Percentiles rank a stretch among this genome's conserved stretches.
phyloP scores from a whole-genome alignment of 257 asterid genomes.

The Linderniella brevidens region DNA sequence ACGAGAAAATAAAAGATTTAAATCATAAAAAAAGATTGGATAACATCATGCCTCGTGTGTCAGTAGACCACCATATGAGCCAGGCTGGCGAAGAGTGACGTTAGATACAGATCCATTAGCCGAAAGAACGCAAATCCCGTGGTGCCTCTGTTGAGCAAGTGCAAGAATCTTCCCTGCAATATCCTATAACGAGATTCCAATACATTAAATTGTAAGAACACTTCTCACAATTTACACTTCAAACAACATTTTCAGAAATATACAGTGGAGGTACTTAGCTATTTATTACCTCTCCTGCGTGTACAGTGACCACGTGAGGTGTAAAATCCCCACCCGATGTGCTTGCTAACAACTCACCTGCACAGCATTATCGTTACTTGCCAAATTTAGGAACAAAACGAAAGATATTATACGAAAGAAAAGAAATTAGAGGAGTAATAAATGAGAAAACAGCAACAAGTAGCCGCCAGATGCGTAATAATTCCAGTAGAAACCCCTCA shows the following conservation, averaged over 20 bases:
- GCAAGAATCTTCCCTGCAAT: conserved; percentile 49
- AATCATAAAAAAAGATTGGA: not conserved
- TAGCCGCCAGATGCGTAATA: too few relatives aligned
- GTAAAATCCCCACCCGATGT: conserved; percentile 55
- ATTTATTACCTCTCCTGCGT: conserved; percentile 41
- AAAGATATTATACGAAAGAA: too few relatives aligned
- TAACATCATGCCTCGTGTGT: conserved; percentile 42
- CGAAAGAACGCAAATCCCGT: conserved; percentile 48
- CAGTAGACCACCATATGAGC: conserved; percentile 50
- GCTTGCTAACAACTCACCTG: conserved; percentile 39
- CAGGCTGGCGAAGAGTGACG: conserved; percentile 59
- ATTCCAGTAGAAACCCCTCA: too few relatives aligned
- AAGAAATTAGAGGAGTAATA: too few relatives aligned
- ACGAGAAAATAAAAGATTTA: not conserved
- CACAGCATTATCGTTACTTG: conserved; percentile 1
- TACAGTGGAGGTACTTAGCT: not conserved
- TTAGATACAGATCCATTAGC: conserved; percentile 61
- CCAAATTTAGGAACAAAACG: too few relatives aligned
- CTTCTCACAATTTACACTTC: too few relatives aligned
- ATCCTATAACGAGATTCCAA: conserved; percentile 19
- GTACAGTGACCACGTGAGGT: conserved; percentile 45
- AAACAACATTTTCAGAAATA: too few relatives aligned
- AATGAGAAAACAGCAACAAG: too few relatives aligned
- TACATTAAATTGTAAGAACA: too few relatives aligned
- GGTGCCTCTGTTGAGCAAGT: conserved; percentile 34